Conservation (phyloP, 2,329 filamentous ascomycete species). For the Colletotrichum theobromicola region DNA sequence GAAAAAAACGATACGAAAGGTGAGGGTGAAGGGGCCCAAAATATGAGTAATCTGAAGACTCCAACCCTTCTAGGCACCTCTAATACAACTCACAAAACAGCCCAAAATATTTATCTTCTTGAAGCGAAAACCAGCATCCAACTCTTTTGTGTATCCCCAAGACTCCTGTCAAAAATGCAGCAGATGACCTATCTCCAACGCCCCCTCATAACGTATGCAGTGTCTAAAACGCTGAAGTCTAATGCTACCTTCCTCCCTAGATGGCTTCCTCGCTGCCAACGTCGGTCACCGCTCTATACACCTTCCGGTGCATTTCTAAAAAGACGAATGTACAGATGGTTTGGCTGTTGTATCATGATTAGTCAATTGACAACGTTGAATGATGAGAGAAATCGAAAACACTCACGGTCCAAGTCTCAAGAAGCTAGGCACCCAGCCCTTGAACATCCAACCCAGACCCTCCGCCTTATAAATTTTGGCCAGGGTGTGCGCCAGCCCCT, state of each 20-base stretch:
- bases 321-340: conserved; percentile 89
- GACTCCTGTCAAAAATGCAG: conserved; percentile 20
- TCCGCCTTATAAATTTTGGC: conserved; percentile 72
- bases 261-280: conserved; percentile 34
- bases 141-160: not conserved
- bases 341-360: conserved; percentile 58
- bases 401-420: conserved; percentile 68
- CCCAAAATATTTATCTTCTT: not conserved
- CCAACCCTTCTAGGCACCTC: not conserved
- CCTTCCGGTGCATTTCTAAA: conserved; percentile 83
- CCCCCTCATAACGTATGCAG: conserved; percentile 5
- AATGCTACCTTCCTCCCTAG: not conserved
- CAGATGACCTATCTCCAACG: conserved; percentile 12
- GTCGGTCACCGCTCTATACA: conserved; percentile 65
- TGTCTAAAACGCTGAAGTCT: conserved; percentile 7
- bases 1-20: not conserved
- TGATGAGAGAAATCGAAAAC: not conserved
- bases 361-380: not conserved
- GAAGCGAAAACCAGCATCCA: not conserved
- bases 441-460: conserved; percentile 84
- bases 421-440: conserved; percentile 85
- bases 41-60: not conserved
- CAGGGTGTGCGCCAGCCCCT: conserved; percentile 64
- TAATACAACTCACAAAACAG: not conserved
- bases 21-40: not conserved